phyloP scores from a whole-genome alignment of 306 rosid species.

The Cicer cuneatum region DNA sequence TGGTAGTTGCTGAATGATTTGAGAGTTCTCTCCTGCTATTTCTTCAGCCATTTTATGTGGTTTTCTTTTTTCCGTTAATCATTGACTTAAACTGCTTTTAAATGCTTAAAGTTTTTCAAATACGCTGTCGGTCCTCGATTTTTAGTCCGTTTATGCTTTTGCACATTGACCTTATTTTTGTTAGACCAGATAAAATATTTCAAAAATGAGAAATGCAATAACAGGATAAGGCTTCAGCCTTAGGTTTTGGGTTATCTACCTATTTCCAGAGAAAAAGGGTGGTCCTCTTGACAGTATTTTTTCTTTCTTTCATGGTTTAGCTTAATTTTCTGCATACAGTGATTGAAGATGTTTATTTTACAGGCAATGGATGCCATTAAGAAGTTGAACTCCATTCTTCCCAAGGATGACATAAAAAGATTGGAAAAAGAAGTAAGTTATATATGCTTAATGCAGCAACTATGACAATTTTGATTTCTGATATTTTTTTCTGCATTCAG shows the following conservation, averaged over 20 bases:
- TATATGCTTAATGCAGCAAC: slow-evolving; percentile 6
- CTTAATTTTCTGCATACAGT: slow-evolving; percentile 19
- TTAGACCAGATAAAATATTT: slow-evolving; percentile 6
- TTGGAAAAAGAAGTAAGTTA: slow-evolving; percentile 87
- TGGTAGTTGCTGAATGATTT: slow-evolving; percentile 7
- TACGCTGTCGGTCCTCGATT: not conserved
- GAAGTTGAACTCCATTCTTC: slow-evolving; percentile 69
- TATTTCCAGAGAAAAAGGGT: slow-evolving; percentile 3
- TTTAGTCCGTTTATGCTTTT: not conserved
- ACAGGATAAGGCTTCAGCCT: slow-evolving; percentile 2
- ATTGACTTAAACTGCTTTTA: not conserved
- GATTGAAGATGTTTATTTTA: slow-evolving; percentile 35
- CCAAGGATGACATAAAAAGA: slow-evolving; percentile 89
- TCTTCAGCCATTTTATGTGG: not conserved
- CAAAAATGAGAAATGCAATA: not conserved
- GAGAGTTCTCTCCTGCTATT: slow-evolving; percentile 23
- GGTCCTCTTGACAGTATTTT: not conserved
- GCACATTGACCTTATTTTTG: not conserved
- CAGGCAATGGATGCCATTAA: slow-evolving; percentile 91
- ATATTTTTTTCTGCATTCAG: slow-evolving; percentile 48
- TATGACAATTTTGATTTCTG: slow-evolving; percentile 36
- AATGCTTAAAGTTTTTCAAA: slow-evolving; percentile 14
- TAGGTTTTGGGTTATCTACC: not conserved
- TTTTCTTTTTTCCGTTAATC: slow-evolving; percentile 5
- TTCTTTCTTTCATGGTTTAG: not conserved